Base-by-base conservation (phyloP, 306 rosid species). In the Begonia masoniana region DNA sequence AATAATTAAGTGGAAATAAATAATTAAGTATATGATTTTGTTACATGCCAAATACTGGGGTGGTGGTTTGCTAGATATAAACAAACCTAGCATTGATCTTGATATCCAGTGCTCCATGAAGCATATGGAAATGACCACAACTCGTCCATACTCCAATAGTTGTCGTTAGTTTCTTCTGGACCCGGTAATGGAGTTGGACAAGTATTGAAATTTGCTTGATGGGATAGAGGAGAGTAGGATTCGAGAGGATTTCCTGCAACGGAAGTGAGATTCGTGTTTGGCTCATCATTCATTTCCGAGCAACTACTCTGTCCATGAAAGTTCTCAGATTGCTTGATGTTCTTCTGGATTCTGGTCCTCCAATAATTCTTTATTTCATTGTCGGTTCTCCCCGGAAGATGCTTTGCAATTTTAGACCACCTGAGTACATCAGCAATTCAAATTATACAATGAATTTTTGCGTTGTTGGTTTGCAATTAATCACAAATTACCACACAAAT, bases 351-450 rank as follows among this genome's bases (percentile, higher is more conserved):
- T 70, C 94, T 79, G 2, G 97, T 91, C 81, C 97, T 91, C 97
- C 97, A 91, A 12, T 78, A 91, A 61, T 91, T 91, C 73, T 91
- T 91, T 17, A 91, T 91, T 66, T 91, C 97, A 55, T 91, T 91
- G 53, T 91, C 97, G 12, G 97, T 91, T 67, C 97, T 72, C 72
- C 97, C 97, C 0, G 97, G 97, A 6, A 91, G 75, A 59, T 91
- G 94, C 72, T 84, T 91, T 11, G 97, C 97, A 21, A 91, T 85
- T 77, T 83, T 91, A 53, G 97, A 85, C 97, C 97, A 91, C 96
- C 97, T 85, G 61, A 52, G 2, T 1, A 6, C 6, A 45, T 45
- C 7, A 5, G 49, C 13, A 12, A 12, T 10, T 45, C 9, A 10
- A 45, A 3, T 45, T 7, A 31, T 4, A 31, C 3, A 6, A 31